Conservation (phyloP, 805 yeast genomes). For the Kluyveromyces nonfermentans region DNA sequence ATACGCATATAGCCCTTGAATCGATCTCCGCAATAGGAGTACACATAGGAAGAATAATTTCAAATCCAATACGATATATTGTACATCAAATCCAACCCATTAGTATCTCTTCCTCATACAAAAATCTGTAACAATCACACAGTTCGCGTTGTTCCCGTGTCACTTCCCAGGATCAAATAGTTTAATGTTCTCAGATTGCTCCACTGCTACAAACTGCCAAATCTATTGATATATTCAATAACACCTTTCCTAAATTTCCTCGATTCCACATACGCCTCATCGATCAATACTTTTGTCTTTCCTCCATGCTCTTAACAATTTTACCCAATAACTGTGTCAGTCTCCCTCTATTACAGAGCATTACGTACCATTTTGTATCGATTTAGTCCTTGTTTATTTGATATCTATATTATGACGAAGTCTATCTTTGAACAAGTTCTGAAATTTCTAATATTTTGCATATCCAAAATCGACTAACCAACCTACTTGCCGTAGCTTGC, state of each 20-base stretch:
- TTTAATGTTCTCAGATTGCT: too few species aligned
- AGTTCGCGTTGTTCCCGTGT: too few species aligned
- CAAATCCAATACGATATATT: too few species aligned
- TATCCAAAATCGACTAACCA: neutral
- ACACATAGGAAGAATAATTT: too few species aligned
- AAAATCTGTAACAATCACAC: too few species aligned
- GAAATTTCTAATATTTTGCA: neutral
- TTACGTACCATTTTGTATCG: constrained; percentile 24
- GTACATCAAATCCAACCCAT: too few species aligned
- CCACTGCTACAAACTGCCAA: too few species aligned
- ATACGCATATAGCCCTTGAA: neutral
- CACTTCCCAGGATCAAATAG: too few species aligned
- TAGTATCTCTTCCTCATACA: too few species aligned
- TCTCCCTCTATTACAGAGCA: neutral
- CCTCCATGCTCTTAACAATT: neutral
- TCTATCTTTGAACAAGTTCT: neutral
- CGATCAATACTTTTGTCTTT: neutral
- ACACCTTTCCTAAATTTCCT: too few species aligned
- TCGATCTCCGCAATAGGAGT: neutral
- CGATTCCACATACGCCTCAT: neutral
- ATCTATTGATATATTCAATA: too few species aligned
- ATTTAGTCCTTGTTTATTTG: constrained; percentile 12
- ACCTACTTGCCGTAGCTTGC: neutral
- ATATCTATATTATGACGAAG: neutral
- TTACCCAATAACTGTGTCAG: neutral